These are phyloP conservation scores for Deinandra increscens DNA, from an alignment of 129 eudicot genomes.

Conservation along the genomic window DNA sequence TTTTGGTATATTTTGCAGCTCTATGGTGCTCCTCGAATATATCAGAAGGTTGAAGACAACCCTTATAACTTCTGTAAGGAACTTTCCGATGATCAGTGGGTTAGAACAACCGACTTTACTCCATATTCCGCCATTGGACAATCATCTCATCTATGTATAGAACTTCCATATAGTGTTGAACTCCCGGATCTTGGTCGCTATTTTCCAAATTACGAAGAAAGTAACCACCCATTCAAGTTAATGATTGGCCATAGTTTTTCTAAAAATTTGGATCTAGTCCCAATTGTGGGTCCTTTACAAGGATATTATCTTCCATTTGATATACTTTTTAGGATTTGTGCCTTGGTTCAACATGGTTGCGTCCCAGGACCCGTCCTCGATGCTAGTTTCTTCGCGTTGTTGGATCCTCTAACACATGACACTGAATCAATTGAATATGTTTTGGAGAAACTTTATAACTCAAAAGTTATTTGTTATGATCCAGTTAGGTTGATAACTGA, in stretches of 20 bases:
- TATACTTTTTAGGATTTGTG: conserved; percentile 55
- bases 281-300: conserved; percentile 53
- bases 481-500: conserved; percentile 62
- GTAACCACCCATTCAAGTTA: conserved; percentile 37
- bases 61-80: conserved; percentile 37
- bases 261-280: conserved; percentile 50
- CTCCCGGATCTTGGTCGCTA: conserved; percentile 51
- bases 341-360: conserved; percentile 80
- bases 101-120: conserved; percentile 79
- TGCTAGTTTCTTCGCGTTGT: conserved; percentile 46
- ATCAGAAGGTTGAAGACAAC: conserved; percentile 37
- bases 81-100: conserved; percentile 68
- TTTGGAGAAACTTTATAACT: conserved; percentile 54
- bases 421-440: conserved; percentile 50
- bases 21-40: conserved; percentile 74
- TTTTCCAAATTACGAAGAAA: conserved; percentile 53
- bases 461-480: conserved; percentile 72
- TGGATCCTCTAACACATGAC: conserved; percentile 51
- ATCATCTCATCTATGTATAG: conserved; percentile 69
- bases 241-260: conserved; percentile 49
- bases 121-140: conserved; percentile 63
- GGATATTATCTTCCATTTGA: conserved; percentile 50
- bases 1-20: conserved; percentile 49
- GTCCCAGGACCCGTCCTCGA: conserved; percentile 70
- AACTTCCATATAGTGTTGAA: conserved; percentile 46